Base-by-base conservation (phyloP, 1,284 basidiomycete species). In the Chondrostereum purpureum region DNA sequence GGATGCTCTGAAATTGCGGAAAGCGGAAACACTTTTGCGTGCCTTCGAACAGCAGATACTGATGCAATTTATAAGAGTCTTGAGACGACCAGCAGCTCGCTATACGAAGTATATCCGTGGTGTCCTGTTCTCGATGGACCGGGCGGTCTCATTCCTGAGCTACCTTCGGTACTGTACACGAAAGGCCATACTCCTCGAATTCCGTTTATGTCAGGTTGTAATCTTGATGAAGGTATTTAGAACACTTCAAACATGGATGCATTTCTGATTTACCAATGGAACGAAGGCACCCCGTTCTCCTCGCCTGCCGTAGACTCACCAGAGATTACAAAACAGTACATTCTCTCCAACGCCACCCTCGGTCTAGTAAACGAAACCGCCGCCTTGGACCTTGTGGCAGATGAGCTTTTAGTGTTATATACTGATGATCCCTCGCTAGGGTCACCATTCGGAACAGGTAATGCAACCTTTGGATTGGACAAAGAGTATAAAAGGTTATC, bases 201-300 rank as follows among this genome's bases (percentile, higher is more conserved):
- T 14, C 34, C 61, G 4, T 53, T 62, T 45, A 58, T 63, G 4
- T 41, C 55, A n/a, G 62, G 62, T n/a, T 55, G 56, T 4, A 47
- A 46, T 43, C 47, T 60, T 13, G 61, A 63, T 42, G 60, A 63
- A 54, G 58, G 54, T n/a, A n/a, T n/a, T n/a, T n/a, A n/a, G n/a
- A n/a, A n/a, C n/a, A n/a, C n/a, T n/a, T n/a, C n/a, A n/a, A n/a
- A n/a, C n/a, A n/a, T n/a, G n/a, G n/a, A n/a, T n/a, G n/a, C n/a
- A n/a, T n/a, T n/a, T n/a, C n/a, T n/a, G n/a, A n/a, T n/a, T n/a
- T n/a, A n/a, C n/a, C n/a, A n/a, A n/a, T n/a, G n/a, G n/a, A n/a
- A n/a, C n/a, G n/a, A n/a, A n/a, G n/a, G n/a, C n/a, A n/a, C n/a
- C n/a, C n/a, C n/a, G n/a, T n/a, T n/a, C n/a, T n/a, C n/a, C n/a